Evolutionary conservation across 768 basidiomycete species (phyloP).

Genomic region (Tylopilus sp.): DNA sequence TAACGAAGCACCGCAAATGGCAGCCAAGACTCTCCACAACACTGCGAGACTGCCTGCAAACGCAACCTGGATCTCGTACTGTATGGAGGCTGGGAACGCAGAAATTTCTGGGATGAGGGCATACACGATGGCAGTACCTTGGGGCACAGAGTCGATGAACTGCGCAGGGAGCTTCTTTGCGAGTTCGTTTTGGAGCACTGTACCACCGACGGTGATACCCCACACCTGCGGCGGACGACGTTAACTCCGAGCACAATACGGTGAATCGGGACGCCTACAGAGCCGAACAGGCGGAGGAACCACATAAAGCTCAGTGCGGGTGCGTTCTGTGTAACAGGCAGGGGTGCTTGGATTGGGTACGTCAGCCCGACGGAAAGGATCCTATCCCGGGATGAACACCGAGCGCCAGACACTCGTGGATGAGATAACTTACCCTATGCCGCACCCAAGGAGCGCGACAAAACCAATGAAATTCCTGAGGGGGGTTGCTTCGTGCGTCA

Average conservation of each 20-base stretch:
- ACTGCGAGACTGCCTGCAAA: not conserved
- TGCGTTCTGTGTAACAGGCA: not conserved
- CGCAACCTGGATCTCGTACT: not conserved
- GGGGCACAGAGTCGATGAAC: not conserved
- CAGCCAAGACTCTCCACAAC: not conserved
- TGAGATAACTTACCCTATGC: not conserved
- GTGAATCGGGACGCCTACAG: slow-evolving; percentile 20
- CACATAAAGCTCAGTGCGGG: not conserved
- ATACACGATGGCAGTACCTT: not conserved
- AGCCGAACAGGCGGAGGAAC: slow-evolving; percentile 19
- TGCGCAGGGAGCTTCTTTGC: not conserved
- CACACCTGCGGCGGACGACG: not conserved
- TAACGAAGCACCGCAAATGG: not conserved
- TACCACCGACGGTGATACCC: not conserved
- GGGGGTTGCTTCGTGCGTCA: slow-evolving; percentile 23
- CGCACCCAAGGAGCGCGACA: not conserved
- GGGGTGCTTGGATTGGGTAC: slow-evolving; percentile 31
- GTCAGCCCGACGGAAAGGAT: slow-evolving; percentile 17
- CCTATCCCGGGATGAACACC: not conserved
- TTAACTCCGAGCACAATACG: not conserved
- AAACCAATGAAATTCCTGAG: not conserved
- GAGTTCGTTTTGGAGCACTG: not conserved
- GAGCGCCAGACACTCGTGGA: not conserved
- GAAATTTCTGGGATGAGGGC: not conserved
- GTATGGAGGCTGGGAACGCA: not conserved